Conservation (phyloP, 2,329 filamentous ascomycete genomes). For the Metarhizium humberi region DNA sequence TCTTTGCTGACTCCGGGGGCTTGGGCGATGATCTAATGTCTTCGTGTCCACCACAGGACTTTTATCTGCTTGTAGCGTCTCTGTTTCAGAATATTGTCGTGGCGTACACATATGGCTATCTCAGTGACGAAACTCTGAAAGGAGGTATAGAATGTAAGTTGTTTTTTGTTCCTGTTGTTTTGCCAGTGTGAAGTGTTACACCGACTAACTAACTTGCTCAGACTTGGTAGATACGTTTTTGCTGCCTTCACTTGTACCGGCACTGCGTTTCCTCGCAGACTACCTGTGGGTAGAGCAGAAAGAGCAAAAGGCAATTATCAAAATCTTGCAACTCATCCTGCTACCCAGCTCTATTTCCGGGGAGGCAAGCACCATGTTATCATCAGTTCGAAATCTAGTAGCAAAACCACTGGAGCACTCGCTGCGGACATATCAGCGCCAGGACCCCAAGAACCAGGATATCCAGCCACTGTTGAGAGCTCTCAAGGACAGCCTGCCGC, state of each 20-base stretch:
- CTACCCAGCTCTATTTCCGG: conserved; percentile 59
- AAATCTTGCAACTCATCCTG: conserved; percentile 65
- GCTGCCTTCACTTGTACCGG: conserved; percentile 67
- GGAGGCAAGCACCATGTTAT: conserved; percentile 63
- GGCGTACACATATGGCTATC: conserved; percentile 54
- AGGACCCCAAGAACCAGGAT: conserved; percentile 57
- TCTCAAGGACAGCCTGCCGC: conserved; percentile 49
- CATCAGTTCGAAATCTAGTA: conserved; percentile 61
- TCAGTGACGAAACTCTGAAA: conserved; percentile 63
- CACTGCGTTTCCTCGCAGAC: conserved; percentile 60
- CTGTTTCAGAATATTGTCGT: conserved; percentile 68
- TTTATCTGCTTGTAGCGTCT: conserved; percentile 69
- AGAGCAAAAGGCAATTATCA: conserved; percentile 59
- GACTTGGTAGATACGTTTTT: conserved; percentile 73
- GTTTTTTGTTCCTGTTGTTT: background rate
- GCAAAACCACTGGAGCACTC: conserved; percentile 60
- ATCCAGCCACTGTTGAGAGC: conserved; percentile 60
- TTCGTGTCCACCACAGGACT: conserved; percentile 72
- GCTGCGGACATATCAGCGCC: conserved; percentile 56
- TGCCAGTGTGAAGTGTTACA: background rate
- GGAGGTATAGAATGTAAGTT: conserved; percentile 65
- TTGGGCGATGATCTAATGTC: conserved; percentile 75
- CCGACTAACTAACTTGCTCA: conserved; percentile 17
- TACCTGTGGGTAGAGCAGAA: conserved; percentile 59
- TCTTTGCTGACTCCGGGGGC: conserved; percentile 65